phyloP scores from a whole-genome alignment of 805 yeast genomes.

The Blastobotrys chiropterorum region DNA sequence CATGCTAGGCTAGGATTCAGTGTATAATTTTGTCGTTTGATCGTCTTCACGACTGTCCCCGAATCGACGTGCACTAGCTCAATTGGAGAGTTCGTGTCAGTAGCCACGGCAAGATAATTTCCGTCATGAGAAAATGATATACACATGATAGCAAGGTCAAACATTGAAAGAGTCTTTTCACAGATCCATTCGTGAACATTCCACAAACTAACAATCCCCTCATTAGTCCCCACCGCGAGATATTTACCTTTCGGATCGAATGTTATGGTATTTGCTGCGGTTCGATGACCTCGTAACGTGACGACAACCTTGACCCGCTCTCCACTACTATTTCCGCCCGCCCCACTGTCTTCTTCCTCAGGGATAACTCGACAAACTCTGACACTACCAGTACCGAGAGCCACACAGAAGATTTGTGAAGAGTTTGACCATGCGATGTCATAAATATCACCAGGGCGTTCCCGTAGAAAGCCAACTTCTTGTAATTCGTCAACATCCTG shows the following conservation, averaged over 20 bases:
- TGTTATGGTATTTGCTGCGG: constrained; percentile 41
- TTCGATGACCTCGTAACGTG: constrained; percentile 42
- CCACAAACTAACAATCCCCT: constrained; percentile 52
- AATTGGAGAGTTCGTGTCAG: constrained; percentile 35
- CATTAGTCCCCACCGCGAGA: constrained; percentile 50
- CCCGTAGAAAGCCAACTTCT: neutral
- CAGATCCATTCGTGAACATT: constrained; percentile 36
- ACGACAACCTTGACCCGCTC: constrained; percentile 5
- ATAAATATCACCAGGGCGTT: constrained; percentile 22
- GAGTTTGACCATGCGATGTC: constrained; percentile 37
- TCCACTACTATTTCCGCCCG: no score
- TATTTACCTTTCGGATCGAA: constrained; percentile 49
- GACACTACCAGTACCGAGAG: constrained; percentile 43
- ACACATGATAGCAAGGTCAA: constrained; percentile 36
- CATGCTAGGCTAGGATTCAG: constrained; percentile 28
- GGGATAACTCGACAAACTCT: constrained; percentile 18
- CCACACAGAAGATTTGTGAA: constrained; percentile 37
- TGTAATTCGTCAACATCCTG: neutral
- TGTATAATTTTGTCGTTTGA: constrained; percentile 3
- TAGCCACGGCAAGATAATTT: constrained; percentile 38
- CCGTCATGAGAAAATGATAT: constrained; percentile 43
- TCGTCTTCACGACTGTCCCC: constrained; percentile 19
- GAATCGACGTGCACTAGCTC: constrained; percentile 35
- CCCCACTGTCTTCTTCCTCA: constrained; percentile 3
- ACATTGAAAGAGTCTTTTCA: constrained; percentile 32